Conservation (phyloP, 2,329 filamentous ascomycete genomes). For the Nothophaeocryptopus gaeumannii region DNA sequence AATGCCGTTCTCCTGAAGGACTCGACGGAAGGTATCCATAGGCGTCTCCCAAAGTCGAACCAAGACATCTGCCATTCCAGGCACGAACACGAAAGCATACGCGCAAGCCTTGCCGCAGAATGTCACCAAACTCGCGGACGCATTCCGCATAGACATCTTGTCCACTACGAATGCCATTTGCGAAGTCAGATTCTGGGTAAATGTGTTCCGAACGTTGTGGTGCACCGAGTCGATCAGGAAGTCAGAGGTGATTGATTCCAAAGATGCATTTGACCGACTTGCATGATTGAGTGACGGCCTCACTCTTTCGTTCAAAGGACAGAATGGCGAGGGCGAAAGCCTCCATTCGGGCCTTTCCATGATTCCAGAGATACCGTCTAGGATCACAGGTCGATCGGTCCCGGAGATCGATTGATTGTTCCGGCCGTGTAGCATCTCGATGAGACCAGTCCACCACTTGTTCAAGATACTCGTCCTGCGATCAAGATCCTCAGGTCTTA, state of each 20-base stretch:
- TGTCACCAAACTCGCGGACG: constrained; percentile 63
- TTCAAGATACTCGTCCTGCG: constrained; percentile 75
- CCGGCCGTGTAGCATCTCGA: constrained; percentile 76
- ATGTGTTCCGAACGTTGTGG: constrained; percentile 86
- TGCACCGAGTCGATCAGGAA: constrained; percentile 74
- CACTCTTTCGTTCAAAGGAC: constrained; percentile 58
- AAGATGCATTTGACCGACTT: constrained; percentile 57
- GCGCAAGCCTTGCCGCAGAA: constrained; percentile 89
- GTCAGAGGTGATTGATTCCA: constrained; percentile 54
- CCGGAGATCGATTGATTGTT: constrained; percentile 75
- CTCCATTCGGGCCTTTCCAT: constrained; percentile 92
- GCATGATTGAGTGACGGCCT: constrained; percentile 45
- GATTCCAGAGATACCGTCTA: constrained; percentile 74
- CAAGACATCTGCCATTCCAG: constrained; percentile 78
- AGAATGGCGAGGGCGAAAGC: constrained; percentile 65
- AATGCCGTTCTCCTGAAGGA: constrained; percentile 67
- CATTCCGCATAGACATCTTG: constrained; percentile 77
- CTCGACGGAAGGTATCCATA: constrained; percentile 65
- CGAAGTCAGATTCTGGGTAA: constrained; percentile 73
- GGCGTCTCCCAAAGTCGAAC: constrained; percentile 76
- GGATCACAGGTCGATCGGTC: constrained; percentile 75
- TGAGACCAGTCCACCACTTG: constrained; percentile 82
- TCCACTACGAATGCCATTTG: constrained; percentile 87
- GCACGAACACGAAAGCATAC: constrained; percentile 90
- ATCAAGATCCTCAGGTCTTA: constrained; percentile 80